Conservation (phyloP, 192 early-diverging fungal genomes). For the Lobosporangium transversale region DNA sequence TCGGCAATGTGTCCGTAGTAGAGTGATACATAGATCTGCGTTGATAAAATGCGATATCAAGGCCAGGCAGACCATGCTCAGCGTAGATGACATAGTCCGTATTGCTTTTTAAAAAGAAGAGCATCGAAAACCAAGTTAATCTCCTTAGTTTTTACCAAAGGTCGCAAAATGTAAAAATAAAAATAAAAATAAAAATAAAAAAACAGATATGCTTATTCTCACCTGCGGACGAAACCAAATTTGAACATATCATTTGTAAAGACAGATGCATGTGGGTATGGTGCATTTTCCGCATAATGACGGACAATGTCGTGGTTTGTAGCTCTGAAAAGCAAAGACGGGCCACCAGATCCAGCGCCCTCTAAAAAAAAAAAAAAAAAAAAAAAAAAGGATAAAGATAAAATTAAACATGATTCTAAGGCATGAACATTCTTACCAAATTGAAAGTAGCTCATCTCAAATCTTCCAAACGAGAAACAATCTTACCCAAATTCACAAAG, state of each 20-base stretch:
- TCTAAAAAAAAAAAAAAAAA: constrained; percentile 50
- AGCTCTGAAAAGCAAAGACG: constrained; percentile 69
- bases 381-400: no score
- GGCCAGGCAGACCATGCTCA: constrained; percentile 64
- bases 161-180: no score
- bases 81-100: constrained; percentile 72
- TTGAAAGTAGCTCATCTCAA: no score
- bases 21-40: constrained; percentile 73
- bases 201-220: background rate
- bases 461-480: no score
- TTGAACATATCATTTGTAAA: constrained; percentile 68
- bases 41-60: constrained; percentile 74
- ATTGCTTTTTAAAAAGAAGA: constrained; percentile 45
- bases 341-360: constrained; percentile 75
- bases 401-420: no score
- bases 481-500: constrained; percentile 71
- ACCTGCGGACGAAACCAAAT: constrained; percentile 62
- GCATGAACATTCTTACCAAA: no score
- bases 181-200: no score
- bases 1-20: constrained; percentile 52
- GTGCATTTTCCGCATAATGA: constrained; percentile 61
- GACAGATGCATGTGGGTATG: constrained; percentile 63
- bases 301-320: constrained; percentile 48
- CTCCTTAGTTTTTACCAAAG: no score
- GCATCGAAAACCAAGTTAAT: no score